Conservation (phyloP, 2,329 filamentous ascomycete species). For the Aspergillus sp. region DNA sequence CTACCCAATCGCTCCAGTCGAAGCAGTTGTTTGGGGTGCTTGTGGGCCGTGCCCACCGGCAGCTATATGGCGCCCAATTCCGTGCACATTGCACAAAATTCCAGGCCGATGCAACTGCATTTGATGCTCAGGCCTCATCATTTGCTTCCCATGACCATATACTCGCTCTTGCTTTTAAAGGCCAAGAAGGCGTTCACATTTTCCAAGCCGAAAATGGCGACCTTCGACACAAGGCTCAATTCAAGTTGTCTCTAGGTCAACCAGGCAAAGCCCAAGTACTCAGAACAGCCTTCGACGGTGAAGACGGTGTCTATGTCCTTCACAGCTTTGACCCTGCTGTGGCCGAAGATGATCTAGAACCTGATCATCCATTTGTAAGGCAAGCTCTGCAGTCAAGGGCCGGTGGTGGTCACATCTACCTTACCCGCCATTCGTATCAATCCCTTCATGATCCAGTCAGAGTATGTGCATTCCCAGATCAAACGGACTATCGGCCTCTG, state of each 20-base stretch:
- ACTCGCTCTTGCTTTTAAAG: conserved; percentile 32
- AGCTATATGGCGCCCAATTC: conserved; percentile 39
- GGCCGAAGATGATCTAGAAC: conserved; percentile 19
- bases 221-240: conserved; percentile 13
- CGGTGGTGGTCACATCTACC: conserved; percentile 24
- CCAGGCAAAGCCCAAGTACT: conserved; percentile 32
- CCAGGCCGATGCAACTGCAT: conserved; percentile 22
- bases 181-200: conserved; percentile 28
- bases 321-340: conserved; percentile 30
- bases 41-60: conserved; percentile 27
- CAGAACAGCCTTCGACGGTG: conserved; percentile 27
- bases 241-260: conserved; percentile 24
- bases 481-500: conserved; percentile 28
- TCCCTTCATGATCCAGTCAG: conserved; percentile 12
- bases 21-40: conserved; percentile 34
- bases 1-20: conserved; percentile 18
- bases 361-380: conserved; percentile 33
- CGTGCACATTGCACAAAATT: conserved; percentile 31
- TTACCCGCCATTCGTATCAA: conserved; percentile 29
- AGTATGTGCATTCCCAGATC: conserved; percentile 31
- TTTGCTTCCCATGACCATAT: conserved; percentile 20
- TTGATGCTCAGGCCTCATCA: conserved; percentile 37
- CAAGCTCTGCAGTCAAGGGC: conserved; percentile 27
- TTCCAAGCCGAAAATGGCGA: conserved; percentile 21
- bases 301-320: conserved; percentile 30